Percentiles rank a stretch among this genome's conserved stretches.
Conservation (phyloP, 306 rosid genomes). For the Purshia tridentata region DNA sequence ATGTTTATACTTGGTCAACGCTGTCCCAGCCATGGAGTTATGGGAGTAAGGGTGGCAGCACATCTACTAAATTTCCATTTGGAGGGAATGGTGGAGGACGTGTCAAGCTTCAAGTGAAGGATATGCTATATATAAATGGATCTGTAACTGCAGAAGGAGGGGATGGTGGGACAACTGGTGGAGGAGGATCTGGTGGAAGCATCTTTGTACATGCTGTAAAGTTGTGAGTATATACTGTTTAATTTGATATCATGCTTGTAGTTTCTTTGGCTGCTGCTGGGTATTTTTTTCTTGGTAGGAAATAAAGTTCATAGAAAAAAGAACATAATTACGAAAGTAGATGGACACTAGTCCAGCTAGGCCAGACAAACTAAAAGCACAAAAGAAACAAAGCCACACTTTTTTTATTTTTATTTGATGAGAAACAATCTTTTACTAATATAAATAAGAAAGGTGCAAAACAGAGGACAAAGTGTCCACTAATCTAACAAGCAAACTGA, state of each 20-base stretch:
- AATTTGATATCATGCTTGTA: conserved; percentile 20
- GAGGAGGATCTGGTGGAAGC: conserved; percentile 99
- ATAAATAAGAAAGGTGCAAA: neutral
- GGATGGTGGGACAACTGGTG: conserved; percentile 71
- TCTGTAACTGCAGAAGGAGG: conserved; percentile 88
- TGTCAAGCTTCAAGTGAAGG: conserved; percentile 66
- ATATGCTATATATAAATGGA: conserved; percentile 68
- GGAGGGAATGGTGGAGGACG: conserved; percentile 99
- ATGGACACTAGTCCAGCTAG: neutral
- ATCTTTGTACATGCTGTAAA: conserved; percentile 67
- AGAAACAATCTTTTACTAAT: neutral
- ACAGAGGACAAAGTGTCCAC: neutral
- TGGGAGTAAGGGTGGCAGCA: conserved; percentile 94
- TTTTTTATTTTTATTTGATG: neutral
- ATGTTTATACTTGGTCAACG: conserved; percentile 97
- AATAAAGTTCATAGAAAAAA: neutral
- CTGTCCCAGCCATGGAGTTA: conserved; percentile 84
- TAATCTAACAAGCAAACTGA: neutral
- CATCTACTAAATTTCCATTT: conserved; percentile 43
- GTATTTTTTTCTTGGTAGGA: neutral
- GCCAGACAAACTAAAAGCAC: neutral
- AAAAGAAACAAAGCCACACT: too few species aligned
- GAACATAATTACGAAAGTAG: neutral
- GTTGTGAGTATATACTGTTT: conserved; percentile 65
- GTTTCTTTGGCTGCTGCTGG: conserved; percentile 20